phyloP scores from a whole-genome alignment of 306 rosid genomes.

The Ceratonia siliqua region DNA sequence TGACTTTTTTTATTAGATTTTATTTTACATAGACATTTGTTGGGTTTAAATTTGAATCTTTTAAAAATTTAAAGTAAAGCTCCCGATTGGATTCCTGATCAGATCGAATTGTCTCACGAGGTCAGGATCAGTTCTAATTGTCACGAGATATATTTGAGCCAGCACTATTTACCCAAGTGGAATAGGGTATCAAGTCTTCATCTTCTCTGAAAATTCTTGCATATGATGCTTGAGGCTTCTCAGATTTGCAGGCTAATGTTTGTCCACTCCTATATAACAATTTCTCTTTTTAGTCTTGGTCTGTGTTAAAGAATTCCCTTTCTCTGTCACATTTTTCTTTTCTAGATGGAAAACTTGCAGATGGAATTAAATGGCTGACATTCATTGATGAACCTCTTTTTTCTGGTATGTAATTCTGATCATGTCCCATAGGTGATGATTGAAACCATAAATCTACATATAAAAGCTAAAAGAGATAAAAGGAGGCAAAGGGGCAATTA shows the following conservation, averaged over 20 bases:
- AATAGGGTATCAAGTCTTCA: too few species aligned
- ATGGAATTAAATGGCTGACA: neutral
- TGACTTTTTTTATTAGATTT: too few species aligned
- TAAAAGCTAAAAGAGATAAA: neutral
- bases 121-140: too few species aligned
- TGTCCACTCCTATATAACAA: neutral
- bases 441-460: slow-evolving; percentile 8
- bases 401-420: neutral
- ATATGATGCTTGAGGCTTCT: neutral
- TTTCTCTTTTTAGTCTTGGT: neutral
- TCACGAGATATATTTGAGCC: too few species aligned
- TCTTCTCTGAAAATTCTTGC: neutral
- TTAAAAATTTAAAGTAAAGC: too few species aligned
- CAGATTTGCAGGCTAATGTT: neutral
- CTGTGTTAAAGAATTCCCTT: neutral
- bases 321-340: neutral
- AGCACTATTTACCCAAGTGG: too few species aligned
- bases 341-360: neutral
- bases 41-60: too few species aligned
- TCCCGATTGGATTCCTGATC: too few species aligned
- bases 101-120: too few species aligned
- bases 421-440: slow-evolving; percentile 14
- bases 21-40: too few species aligned
- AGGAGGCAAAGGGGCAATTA: neutral
- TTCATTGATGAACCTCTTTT: slow-evolving; percentile 8